phyloP scores from a whole-genome alignment of 2,329 filamentous ascomycete genomes.

The Talaromyces amestolkiae region DNA sequence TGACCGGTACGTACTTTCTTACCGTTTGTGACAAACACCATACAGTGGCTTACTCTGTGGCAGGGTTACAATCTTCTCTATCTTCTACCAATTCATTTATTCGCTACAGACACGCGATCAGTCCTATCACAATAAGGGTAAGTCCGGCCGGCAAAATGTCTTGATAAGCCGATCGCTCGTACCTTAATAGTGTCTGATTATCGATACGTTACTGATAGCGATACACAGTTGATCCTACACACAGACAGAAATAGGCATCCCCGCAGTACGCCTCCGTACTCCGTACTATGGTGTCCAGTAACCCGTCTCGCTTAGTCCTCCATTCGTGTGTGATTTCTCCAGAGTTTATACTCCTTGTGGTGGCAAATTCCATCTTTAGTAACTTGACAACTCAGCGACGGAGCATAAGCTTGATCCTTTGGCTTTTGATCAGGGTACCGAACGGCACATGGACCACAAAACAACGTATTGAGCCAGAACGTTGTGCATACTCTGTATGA shows the following conservation, averaged over 20 bases:
- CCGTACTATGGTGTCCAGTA: neutral
- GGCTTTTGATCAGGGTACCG: neutral
- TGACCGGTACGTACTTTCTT: neutral
- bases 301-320: neutral
- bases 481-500: neutral
- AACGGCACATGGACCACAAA: neutral
- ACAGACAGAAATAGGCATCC: neutral
- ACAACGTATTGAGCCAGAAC: neutral
- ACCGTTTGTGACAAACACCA: neutral
- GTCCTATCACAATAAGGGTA: neutral
- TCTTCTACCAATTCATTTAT: neutral
- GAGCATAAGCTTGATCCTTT: neutral
- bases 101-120: neutral
- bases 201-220: neutral
- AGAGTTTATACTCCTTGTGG: neutral
- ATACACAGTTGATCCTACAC: neutral
- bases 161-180: neutral
- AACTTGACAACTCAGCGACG: neutral
- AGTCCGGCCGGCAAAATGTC: neutral
- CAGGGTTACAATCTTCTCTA: neutral
- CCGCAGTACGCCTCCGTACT: neutral
- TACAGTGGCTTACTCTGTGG: neutral
- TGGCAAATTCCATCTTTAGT: neutral
- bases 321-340: neutral
- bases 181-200: neutral